Conservation (phyloP, 2,329 filamentous ascomycete genomes). For the Calcarisporium arbuscula region DNA sequence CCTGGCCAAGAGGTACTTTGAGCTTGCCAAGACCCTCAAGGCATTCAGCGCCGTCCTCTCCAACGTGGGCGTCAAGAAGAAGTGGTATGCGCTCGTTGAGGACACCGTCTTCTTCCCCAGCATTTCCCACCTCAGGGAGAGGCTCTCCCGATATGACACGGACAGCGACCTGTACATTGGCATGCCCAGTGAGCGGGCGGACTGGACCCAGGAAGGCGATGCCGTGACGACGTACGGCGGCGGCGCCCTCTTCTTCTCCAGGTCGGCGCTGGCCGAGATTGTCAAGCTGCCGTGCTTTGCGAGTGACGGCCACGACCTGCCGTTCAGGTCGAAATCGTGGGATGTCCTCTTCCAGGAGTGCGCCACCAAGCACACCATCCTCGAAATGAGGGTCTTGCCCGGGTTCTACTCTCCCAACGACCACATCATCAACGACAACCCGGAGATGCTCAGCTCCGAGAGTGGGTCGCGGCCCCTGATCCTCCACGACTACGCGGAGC, state of each 20-base stretch:
- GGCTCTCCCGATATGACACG: conserved; percentile 28
- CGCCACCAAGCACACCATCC: conserved; percentile 24
- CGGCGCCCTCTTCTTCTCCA: conserved; percentile 36
- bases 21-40: conserved; percentile 28
- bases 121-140: conserved; percentile 29
- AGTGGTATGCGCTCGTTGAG: conserved; percentile 37
- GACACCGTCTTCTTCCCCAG: conserved; percentile 41
- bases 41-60: conserved; percentile 25
- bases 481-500: conserved; percentile 31
- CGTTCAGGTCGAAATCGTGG: conserved; percentile 27
- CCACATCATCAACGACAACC: conserved; percentile 18
- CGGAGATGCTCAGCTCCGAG: no score
- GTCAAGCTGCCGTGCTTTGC: conserved; percentile 32
- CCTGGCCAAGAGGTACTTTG: conserved; percentile 28
- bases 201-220: conserved; percentile 34
- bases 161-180: conserved; percentile 32
- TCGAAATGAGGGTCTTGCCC: conserved; percentile 34
- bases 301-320: conserved; percentile 6
- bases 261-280: conserved; percentile 24
- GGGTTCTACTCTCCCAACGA: conserved; percentile 34
- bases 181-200: conserved; percentile 34
- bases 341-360: conserved; percentile 36
- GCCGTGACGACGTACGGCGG: conserved; percentile 35
- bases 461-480: conserved; percentile 33
- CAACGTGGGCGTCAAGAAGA: conserved; percentile 30